Conservation (phyloP, 1,139 yeast genomes). For the Candida frijolesensis region DNA sequence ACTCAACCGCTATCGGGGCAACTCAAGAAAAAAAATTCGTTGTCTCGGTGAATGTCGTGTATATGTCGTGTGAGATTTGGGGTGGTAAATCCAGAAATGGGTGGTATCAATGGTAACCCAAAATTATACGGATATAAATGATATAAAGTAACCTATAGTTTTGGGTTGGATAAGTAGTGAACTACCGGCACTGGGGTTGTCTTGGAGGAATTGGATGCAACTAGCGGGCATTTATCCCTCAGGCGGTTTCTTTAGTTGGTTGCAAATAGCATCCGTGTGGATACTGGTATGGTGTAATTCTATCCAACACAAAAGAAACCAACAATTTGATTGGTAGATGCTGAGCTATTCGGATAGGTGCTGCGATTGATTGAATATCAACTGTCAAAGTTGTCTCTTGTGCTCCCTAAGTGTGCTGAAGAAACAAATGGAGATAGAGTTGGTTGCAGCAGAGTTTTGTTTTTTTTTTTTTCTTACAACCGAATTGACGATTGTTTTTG, state of each 20-base stretch:
- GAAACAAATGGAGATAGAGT: not conserved
- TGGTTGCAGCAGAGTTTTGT: not conserved
- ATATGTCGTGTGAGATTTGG: slow-evolving; percentile 1
- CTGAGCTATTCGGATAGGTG: not conserved
- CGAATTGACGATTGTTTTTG: too few species aligned
- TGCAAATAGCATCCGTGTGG: not conserved
- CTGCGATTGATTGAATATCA: not conserved
- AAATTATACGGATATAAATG: not conserved
- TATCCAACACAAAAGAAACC: too few species aligned
- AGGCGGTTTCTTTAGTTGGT: not conserved
- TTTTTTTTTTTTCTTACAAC: too few species aligned
- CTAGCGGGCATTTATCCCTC: not conserved
- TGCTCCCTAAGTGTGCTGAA: too few species aligned
- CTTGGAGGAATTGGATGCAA: not conserved
- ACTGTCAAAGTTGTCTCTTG: too few species aligned
- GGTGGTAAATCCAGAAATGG: not conserved
- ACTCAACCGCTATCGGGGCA: slow-evolving; percentile 3
- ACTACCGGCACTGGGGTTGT: not conserved
- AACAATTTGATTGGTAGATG: too few species aligned
- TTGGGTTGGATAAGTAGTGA: not conserved
- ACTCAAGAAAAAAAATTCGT: not conserved
- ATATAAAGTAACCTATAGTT: too few species aligned
- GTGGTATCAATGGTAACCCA: not conserved
- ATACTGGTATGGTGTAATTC: not conserved
- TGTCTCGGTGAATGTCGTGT: not conserved